Base-by-base conservation (phyloP, 2,329 filamentous ascomycete genomes). In the Cercospora berteroae region DNA sequence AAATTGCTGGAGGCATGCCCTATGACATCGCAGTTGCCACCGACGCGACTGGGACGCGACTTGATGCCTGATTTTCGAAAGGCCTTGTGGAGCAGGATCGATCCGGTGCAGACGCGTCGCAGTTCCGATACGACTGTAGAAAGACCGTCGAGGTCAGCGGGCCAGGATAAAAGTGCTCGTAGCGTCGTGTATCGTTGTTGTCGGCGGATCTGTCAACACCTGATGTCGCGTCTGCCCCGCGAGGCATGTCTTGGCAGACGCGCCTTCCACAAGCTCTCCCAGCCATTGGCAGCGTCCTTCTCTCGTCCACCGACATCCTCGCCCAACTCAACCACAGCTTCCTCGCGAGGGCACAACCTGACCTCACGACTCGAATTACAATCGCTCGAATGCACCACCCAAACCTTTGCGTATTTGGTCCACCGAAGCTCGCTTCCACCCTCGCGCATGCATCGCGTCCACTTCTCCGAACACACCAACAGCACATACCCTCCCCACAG, bases 401-500 rank as follows among this genome's bases (percentile, higher is more conserved):
- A 64, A 18, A 71, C 69, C 66, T 67, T 70, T 69, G 63, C 67
- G 66, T 60, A 74, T 52, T 69, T 67, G 70, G 72, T 33, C 58
- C 60, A 58, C 61, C 60, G 62, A 57, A 66, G 57, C 66, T 63
- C 55, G 56, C 18, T 67, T 64, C 62, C 44, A 60, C 61, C 63
- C 65, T 65, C 68, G 48, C 63, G 33, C 62, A 66, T 63, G 56
- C 50, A 64, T 64, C 66, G 67, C 60, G 63, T 68, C 56, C 70
- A 72, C 75, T 81, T 80, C 81, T 75, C 80, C 27, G 83, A 84
- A 77, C 70, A 77, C 31, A 76, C 72, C 71, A 74, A 69, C 70
- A 76, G 90, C 91, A 90, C 85, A 82, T 83, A 88, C 90, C 89
- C 89, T 88, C 90, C 86, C 83, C 79, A 90, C 85, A 93, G 92